These are phyloP conservation scores for Kandelia obovata DNA, from an alignment of 345 rosid genomes.

Conservation along the genomic window DNA sequence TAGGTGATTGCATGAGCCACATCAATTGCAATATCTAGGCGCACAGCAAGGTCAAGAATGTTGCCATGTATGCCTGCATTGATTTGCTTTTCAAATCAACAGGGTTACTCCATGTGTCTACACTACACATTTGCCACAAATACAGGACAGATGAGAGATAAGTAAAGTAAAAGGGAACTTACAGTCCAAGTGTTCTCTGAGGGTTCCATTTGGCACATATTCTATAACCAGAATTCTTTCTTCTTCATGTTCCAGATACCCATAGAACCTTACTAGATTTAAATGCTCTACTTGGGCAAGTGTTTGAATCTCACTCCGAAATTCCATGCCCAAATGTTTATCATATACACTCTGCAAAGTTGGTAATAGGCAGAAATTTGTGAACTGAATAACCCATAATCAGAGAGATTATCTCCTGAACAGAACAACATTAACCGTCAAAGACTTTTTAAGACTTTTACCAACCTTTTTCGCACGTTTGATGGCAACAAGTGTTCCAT, in stretches of 20 bases:
- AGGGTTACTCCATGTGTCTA: slow-evolving; percentile 5
- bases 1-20: slow-evolving; percentile 94
- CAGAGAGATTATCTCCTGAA: no score
- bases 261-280: slow-evolving; percentile 73
- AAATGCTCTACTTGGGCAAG: slow-evolving; percentile 78
- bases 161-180: slow-evolving; percentile 25
- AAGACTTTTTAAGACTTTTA: not conserved
- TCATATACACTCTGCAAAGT: slow-evolving; percentile 64
- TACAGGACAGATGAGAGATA: no score
- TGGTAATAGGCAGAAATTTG: not conserved
- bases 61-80: slow-evolving; percentile 57
- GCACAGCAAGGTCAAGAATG: slow-evolving; percentile 54
- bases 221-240: slow-evolving; percentile 79
- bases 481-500: slow-evolving; percentile 71
- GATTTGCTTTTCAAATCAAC: slow-evolving; percentile 15
- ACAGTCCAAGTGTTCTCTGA: slow-evolving; percentile 91
- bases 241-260: slow-evolving; percentile 58
- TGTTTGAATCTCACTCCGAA: slow-evolving; percentile 70
- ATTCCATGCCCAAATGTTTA: slow-evolving; percentile 70
- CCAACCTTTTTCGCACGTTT: slow-evolving; percentile 88
- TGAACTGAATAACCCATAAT: not conserved
- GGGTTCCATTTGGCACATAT: slow-evolving; percentile 84
- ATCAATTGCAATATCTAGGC: slow-evolving; percentile 77
- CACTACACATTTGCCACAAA: no score
- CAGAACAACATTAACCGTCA: no score